Evolutionary conservation across 805 yeast genomes (phyloP).

Genomic region (Suhomyces tanzawaensis): DNA sequence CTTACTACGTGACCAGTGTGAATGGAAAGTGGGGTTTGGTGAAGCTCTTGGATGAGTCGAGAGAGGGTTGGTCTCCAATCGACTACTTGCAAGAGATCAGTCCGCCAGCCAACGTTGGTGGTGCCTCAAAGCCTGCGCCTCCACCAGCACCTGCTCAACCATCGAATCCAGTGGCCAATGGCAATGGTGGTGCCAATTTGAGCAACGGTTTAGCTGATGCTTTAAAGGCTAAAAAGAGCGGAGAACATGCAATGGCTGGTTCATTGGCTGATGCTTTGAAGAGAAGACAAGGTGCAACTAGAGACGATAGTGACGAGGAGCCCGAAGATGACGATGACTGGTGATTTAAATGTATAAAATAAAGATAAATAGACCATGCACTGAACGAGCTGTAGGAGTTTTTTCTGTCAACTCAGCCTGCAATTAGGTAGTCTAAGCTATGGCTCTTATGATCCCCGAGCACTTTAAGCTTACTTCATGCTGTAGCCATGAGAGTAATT

Average conservation of each 20-base stretch:
- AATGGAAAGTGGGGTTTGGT: conserved; percentile 96
- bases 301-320: conserved; percentile 68
- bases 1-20: conserved; percentile 68
- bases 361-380: background rate
- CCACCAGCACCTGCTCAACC: conserved; percentile 35
- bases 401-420: no score
- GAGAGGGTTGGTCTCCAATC: conserved; percentile 97
- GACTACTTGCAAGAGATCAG: conserved; percentile 72
- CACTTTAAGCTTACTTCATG: no score
- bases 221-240: conserved; percentile 58
- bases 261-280: conserved; percentile 86
- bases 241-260: conserved; percentile 67
- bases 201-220: conserved; percentile 70
- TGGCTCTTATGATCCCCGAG: no score
- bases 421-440: no score
- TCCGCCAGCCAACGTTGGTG: conserved; percentile 39
- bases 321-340: conserved; percentile 63
- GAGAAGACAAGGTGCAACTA: conserved; percentile 63
- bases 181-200: conserved; percentile 23
- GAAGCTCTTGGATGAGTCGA: conserved; percentile 66
- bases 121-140: conserved; percentile 23
- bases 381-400: background rate
- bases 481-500: no score
- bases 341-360: conserved; percentile 8
- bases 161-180: conserved; percentile 3